Evolutionary conservation across 148 eudicot genomes (phyloP).

Genomic region (Heliamphora exappendiculata): DNA sequence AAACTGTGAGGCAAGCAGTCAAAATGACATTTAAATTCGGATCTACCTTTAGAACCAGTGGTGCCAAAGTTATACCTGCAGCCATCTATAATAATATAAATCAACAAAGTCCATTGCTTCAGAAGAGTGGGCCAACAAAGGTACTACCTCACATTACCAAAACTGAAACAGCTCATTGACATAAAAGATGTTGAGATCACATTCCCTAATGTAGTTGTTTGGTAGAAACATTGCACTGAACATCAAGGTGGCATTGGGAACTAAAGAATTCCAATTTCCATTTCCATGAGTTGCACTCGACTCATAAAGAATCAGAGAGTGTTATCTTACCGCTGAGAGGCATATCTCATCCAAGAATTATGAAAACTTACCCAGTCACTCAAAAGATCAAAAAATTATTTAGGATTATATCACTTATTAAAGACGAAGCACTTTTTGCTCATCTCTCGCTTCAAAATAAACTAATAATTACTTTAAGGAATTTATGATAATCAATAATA

Average conservation of each 20-base stretch:
- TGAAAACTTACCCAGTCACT: background rate
- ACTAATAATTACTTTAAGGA: background rate
- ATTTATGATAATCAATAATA: background rate
- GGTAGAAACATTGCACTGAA: background rate
- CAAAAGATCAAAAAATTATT: background rate
- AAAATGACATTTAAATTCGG: slow-evolving; percentile 89
- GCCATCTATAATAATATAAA: slow-evolving; percentile 9
- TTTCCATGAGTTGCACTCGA: background rate
- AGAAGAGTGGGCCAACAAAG: background rate
- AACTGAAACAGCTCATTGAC: background rate
- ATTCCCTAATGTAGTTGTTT: background rate
- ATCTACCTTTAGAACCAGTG: slow-evolving; percentile 78
- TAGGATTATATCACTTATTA: background rate
- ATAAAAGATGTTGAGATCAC: background rate
- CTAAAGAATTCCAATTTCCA: background rate
- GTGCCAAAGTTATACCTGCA: slow-evolving; percentile 84
- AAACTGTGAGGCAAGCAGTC: slow-evolving; percentile 90
- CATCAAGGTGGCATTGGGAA: background rate
- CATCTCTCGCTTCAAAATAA: background rate
- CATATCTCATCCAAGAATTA: background rate
- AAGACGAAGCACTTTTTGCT: background rate
- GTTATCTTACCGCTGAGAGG: background rate
- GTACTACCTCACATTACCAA: background rate
- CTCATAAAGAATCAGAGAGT: background rate
- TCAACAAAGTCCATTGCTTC: background rate